These are phyloP conservation scores for Cryptosporidium felis DNA, from an alignment of 169 alveolate genomes.

Conservation along the genomic window DNA sequence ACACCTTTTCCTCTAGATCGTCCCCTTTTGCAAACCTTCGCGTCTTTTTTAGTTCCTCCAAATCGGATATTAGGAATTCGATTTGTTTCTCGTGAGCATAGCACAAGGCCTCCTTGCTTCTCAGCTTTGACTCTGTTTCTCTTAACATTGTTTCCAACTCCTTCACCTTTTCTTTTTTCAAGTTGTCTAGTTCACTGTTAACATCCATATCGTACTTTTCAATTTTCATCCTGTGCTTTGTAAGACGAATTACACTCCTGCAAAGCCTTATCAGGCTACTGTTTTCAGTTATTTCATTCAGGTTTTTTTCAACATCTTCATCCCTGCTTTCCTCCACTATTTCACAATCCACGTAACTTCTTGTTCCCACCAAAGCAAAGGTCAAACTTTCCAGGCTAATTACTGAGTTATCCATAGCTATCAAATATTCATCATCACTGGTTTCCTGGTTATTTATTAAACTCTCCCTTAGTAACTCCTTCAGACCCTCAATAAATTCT, in stretches of 20 bases:
- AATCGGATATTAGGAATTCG: not conserved
- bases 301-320: not conserved
- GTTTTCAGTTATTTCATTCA: constrained; percentile 23
- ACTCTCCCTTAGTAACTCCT: not conserved
- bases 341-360: not conserved
- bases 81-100: constrained; percentile 28
- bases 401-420: constrained; percentile 38
- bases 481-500: constrained; percentile 31
- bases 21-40: too few relatives aligned
- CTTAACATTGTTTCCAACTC: constrained; percentile 13
- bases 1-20: too few relatives aligned
- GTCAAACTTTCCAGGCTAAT: constrained; percentile 42
- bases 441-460: not conserved
- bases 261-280: constrained; percentile 47
- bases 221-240: constrained; percentile 15
- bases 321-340: constrained; percentile 3
- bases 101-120: not conserved
- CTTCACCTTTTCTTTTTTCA: not conserved
- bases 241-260: constrained; percentile 17
- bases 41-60: not conserved
- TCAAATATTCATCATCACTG: constrained; percentile 5
- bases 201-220: constrained; percentile 46
- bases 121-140: constrained; percentile 16
- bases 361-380: constrained; percentile 5
- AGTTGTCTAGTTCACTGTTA: constrained; percentile 24